Evolutionary conservation across 2,329 filamentous ascomycete genomes (phyloP), one percentile per base, ranked within the genome.

Genomic region (Penicillium sp.): DNA sequence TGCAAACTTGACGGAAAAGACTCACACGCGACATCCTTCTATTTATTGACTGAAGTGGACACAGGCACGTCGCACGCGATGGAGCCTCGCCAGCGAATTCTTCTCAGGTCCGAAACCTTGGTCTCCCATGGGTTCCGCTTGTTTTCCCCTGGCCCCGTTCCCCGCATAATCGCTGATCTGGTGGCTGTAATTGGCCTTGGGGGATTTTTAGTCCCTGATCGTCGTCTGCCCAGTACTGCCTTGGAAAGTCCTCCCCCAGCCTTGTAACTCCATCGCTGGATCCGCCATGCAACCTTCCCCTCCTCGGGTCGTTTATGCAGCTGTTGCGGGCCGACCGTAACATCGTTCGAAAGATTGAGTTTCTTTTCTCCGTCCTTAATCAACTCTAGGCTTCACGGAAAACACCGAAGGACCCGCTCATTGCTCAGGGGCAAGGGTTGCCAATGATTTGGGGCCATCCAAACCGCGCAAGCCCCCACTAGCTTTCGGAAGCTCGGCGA

Each of bases 201-300:
- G n/a, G 13, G 9, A 13, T 29, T 4, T 3, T 20, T 29, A 29
- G 39, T 42, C 13, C 39, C 39, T 42, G 39, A 42, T 42, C 39
- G 39, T 30, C 39, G 9, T 29, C 26, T 20, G 6, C 10, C 23
- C n/a, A 42, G 24, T 7, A 5, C 39, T 7, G 24, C 24, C 26
- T 42, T 42, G 39, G 39, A 29, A 42, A 42, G 39, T 41, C 37
- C 37, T 41, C 13, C 37, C 37, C 37, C 37, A 41, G 21, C 24
- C 39, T 42, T 42, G 39, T 42, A 42, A 42, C 24, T 24, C 29
- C 39, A 29, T 18, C 20, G 8, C 39, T 13, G 26, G 37, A 27
- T 27, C 23, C n/a, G 37, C 10, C 37, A 40, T 42, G 39, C 39
- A 42, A 42, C 39, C 39, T 42, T 15, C 39, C 39, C 39, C 39